Evolutionary conservation across 2,329 filamentous ascomycete genomes (phyloP).

Genomic region (Talaromyces sp.): DNA sequence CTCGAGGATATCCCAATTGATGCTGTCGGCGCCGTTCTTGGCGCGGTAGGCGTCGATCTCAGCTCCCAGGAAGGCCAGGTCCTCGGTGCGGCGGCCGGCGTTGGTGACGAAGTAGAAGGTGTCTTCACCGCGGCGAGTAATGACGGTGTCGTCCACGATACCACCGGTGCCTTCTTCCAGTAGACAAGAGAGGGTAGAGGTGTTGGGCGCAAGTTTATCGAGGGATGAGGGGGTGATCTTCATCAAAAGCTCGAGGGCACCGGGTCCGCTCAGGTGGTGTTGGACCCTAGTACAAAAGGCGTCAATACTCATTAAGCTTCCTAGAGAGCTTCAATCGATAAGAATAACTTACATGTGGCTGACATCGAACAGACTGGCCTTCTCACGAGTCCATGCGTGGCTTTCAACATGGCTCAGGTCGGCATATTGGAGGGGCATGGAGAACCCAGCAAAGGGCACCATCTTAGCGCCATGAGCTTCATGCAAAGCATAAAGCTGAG

Average conservation of each 20-base stretch:
- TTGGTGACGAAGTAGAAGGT: constrained; percentile 94
- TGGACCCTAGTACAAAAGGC: constrained; percentile 60
- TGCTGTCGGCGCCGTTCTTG: constrained; percentile 55
- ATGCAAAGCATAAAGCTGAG: constrained; percentile 78
- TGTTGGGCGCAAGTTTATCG: constrained; percentile 63
- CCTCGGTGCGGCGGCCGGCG: constrained; percentile 87
- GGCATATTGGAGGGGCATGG: constrained; percentile 89
- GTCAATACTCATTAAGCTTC: constrained; percentile 15
- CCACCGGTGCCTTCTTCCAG: constrained; percentile 80
- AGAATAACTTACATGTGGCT: constrained; percentile 77
- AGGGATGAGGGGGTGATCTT: constrained; percentile 78
- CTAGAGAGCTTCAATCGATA: too few species aligned
- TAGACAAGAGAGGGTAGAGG: constrained; percentile 81
- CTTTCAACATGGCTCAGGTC: constrained; percentile 77
- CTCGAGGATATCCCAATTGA: constrained; percentile 71
- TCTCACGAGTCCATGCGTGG: constrained; percentile 84
- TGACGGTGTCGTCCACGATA: constrained; percentile 91
- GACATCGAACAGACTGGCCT: constrained; percentile 92
- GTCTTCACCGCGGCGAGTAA: constrained; percentile 75
- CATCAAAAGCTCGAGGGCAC: constrained; percentile 79
- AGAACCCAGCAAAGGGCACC: constrained; percentile 92
- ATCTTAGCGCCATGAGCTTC: constrained; percentile 82
- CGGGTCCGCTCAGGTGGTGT: constrained; percentile 79
- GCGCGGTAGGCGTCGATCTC: constrained; percentile 66
- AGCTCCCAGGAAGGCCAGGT: constrained; percentile 72